Conservation (phyloP, 225 moss, liverwort and hornwort genomes). For the Straminergon stramineum region DNA sequence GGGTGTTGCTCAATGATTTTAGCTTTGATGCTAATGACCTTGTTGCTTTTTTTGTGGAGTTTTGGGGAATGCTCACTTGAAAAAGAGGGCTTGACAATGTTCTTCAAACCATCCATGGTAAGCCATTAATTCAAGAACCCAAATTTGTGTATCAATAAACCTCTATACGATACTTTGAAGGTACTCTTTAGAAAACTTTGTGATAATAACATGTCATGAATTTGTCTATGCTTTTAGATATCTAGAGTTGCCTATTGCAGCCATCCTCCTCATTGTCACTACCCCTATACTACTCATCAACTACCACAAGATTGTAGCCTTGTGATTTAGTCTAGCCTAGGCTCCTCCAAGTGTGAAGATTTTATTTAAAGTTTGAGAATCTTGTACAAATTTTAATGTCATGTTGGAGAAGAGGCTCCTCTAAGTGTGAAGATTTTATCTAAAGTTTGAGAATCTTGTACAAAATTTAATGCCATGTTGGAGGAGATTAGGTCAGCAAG, state of each 20-base stretch:
- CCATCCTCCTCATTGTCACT: no score
- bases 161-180: not conserved
- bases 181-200: not conserved
- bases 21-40: not conserved
- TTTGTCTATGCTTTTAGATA: not conserved
- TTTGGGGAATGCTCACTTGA: not conserved
- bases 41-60: not conserved
- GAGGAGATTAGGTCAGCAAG: no score
- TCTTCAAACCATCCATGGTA: not conserved
- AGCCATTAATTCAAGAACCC: not conserved
- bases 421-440: no score
- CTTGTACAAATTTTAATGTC: no score
- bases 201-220: not conserved
- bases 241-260: rapidly evolving
- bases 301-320: no score
- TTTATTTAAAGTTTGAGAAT: no score
- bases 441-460: no score
- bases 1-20: not conserved
- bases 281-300: no score
- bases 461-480: no score
- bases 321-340: no score
- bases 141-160: not conserved
- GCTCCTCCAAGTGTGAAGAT: no score
- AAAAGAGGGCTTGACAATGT: rapidly evolving
- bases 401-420: no score